Base-by-base conservation (phyloP, 768 basidiomycete species). In the Hortiboletus flavorubellus region DNA sequence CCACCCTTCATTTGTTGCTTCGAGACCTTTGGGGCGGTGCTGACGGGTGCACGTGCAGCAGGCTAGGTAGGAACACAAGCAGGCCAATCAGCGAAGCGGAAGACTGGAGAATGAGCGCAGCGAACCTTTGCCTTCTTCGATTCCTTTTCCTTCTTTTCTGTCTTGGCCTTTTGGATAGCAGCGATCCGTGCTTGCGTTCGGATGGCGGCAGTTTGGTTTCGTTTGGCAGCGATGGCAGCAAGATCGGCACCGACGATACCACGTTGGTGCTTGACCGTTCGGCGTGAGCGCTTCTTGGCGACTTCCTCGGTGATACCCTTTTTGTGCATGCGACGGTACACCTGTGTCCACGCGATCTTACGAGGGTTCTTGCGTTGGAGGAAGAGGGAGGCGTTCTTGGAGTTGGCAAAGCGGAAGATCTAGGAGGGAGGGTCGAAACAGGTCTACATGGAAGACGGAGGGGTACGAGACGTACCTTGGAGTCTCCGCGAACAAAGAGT, bases 261-360 rank as follows among this genome's bases (percentile, higher is more conserved):
- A 70, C 97, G 93, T 79, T 96, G 87, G 80, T 93, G 87, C 82
- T 98, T 99, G 70, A 98, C 93, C 61, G 92, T 93, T 76, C 88
- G 87, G 76, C 95, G 91, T 48, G 91, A 90, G 61, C 96, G 89
- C 81, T 97, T 98, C 93, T 98, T 99, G 68, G 94, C 93, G 50
- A 95, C 90, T 77, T 98, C 96, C 78, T 98, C 96, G 48, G 94
- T 94, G 74, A 98, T 85, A 74, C 97, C 97, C 87, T 99, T 99
- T 86, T 96, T 97, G 86, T 98, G 97, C 88, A 97, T 92, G 66
- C 94, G 89, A 62, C 92, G 89, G 83, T 90, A 96, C 59, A 89
- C 84, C 66, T 80, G 76, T 38, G 96, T 98, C 96, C 96, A 98
- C 60, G 96, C 89, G 78, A 98, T 94, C 85, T 98, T 98, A 72